These are phyloP conservation scores for Quercus aquifolioides DNA, from an alignment of 306 rosid species.

Conservation along the genomic window DNA sequence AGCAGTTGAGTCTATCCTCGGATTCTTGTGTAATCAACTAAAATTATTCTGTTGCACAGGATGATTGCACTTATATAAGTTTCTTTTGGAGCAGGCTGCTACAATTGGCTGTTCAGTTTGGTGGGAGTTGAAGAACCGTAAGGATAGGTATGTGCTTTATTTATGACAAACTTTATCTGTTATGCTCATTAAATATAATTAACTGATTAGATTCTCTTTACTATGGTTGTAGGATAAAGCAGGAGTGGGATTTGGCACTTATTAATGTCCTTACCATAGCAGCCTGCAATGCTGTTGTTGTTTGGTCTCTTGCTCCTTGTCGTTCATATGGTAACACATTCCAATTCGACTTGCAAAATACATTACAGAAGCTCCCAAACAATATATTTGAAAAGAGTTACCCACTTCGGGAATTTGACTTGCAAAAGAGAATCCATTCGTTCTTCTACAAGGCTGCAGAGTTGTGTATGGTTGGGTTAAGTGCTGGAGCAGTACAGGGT, in stretches of 20 bases:
- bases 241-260: conserved; percentile 98
- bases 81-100: conserved; percentile 81
- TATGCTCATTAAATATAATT: conserved; percentile 16
- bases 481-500: conserved; percentile 92
- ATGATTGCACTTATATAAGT: conserved; percentile 80
- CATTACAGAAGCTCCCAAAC: conserved; percentile 97
- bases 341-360: conserved; percentile 90
- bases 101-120: conserved; percentile 81
- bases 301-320: conserved; percentile 99
- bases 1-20: too few relatives aligned
- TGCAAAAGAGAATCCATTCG: conserved; percentile 82
- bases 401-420: conserved; percentile 88
- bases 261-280: conserved; percentile 89
- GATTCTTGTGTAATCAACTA: not conserved
- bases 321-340: conserved; percentile 96
- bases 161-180: conserved; percentile 10
- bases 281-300: conserved; percentile 94
- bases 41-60: conserved; percentile 47
- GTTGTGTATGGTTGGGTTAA: conserved; percentile 92
- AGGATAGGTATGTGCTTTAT: conserved; percentile 58
- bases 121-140: conserved; percentile 94
- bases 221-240: conserved; percentile 67
- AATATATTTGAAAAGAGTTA: conserved; percentile 94
- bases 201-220: conserved; percentile 9
- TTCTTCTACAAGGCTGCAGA: conserved; percentile 98